A percentile compares a stretch with the other conserved stretches of the same genome.
Conservation (phyloP, 768 basidiomycete genomes). For the Suillus variegatus region DNA sequence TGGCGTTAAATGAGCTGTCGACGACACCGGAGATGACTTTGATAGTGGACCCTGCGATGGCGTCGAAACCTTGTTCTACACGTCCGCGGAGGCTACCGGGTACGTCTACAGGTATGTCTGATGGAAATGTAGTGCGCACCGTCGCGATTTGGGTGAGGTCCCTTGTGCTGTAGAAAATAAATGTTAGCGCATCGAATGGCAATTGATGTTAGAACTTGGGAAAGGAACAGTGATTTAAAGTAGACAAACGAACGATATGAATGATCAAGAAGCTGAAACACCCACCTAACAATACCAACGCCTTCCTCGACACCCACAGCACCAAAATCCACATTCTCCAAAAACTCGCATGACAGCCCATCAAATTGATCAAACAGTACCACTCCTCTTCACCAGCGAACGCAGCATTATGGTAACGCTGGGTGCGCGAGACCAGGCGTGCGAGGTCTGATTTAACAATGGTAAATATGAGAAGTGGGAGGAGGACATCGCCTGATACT, state of each 20-base stretch:
- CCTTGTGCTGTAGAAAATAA: slow-evolving; percentile 52
- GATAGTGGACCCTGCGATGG: slow-evolving; percentile 79
- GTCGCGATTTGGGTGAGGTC: slow-evolving; percentile 83
- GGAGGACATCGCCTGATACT: slow-evolving; percentile 84
- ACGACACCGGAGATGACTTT: slow-evolving; percentile 82
- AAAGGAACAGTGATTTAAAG: slow-evolving; percentile 1
- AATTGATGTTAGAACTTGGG: neutral
- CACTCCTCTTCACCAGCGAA: slow-evolving; percentile 75
- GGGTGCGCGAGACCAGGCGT: slow-evolving; percentile 59
- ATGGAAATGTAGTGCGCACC: slow-evolving; percentile 44
- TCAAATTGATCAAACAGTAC: slow-evolving; percentile 91
- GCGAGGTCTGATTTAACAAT: slow-evolving; percentile 93
- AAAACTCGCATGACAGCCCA: slow-evolving; percentile 91
- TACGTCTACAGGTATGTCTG: slow-evolving; percentile 49
- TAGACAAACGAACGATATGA: slow-evolving; percentile 9
- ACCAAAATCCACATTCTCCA: slow-evolving; percentile 90
- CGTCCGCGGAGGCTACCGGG: slow-evolving; percentile 66
- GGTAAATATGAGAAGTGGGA: slow-evolving; percentile 91
- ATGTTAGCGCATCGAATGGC: neutral
- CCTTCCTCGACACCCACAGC: slow-evolving; percentile 58
- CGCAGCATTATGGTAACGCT: slow-evolving; percentile 30
- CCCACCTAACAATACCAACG: slow-evolving; percentile 60
- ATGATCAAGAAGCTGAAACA: neutral
- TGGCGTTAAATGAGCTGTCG: slow-evolving; percentile 80
- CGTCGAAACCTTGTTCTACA: slow-evolving; percentile 79